Conservation (phyloP, 257 asterid genomes). For the Solanum dulcamara region DNA sequence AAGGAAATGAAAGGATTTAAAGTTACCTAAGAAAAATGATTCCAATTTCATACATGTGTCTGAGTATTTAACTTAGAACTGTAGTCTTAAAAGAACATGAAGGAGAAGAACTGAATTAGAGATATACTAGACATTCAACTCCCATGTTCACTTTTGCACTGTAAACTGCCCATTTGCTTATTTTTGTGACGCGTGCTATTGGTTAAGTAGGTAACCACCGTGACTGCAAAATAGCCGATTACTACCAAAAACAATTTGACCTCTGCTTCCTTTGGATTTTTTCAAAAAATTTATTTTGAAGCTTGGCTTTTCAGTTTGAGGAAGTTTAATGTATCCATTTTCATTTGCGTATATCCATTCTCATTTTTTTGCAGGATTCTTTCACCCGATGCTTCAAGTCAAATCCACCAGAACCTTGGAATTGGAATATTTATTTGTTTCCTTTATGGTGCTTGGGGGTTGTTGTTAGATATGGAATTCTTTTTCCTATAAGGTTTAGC, state of each 20-base stretch:
- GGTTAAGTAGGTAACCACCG: neutral
- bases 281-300: neutral
- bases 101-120: neutral
- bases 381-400: constrained; percentile 97
- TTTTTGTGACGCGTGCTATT: neutral
- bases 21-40: neutral
- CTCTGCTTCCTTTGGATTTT: neutral
- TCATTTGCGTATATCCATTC: neutral
- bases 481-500: constrained; percentile 72
- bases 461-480: constrained; percentile 70
- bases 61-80: neutral
- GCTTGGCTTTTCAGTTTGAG: neutral
- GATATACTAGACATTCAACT: neutral
- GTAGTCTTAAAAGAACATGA: neutral
- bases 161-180: neutral
- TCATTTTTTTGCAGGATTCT: constrained; percentile 50
- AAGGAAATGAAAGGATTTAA: neutral
- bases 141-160: neutral
- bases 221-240: neutral
- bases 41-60: neutral
- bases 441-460: constrained; percentile 98
- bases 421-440: constrained; percentile 84
- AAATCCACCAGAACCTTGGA: constrained; percentile 96
- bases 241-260: neutral
- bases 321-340: neutral